Evolutionary conservation across 164 flowering plant species (phyloP).

Genomic region (Aristolochia contorta): DNA sequence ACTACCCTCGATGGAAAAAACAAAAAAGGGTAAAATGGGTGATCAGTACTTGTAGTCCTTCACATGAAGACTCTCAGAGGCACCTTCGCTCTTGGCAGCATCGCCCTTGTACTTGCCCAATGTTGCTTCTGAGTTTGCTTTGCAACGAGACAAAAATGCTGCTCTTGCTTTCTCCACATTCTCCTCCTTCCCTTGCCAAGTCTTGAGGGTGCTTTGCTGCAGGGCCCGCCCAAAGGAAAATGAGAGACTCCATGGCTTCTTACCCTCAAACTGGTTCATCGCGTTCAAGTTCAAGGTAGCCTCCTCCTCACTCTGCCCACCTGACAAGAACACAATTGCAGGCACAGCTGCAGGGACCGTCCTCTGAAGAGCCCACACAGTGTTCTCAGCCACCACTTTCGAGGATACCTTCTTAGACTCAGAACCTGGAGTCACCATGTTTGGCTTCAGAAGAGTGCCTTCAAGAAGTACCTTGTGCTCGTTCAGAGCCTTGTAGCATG

Average conservation of each 20-base stretch:
- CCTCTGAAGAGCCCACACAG: constrained; percentile 30
- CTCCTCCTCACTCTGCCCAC: constrained; percentile 44
- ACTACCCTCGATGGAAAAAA: too few species aligned
- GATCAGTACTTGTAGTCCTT: constrained; percentile 37
- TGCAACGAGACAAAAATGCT: constrained; percentile 31
- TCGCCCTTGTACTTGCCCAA: constrained; percentile 38
- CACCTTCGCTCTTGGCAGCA: constrained; percentile 27
- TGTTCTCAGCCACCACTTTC: constrained; percentile 34
- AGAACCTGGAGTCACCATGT: constrained; percentile 46
- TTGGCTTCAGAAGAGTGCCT: constrained; percentile 39
- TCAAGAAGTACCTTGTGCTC: constrained; percentile 40
- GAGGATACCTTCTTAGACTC: constrained; percentile 34
- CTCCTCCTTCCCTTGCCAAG: constrained; percentile 39
- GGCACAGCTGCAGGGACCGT: constrained; percentile 39
- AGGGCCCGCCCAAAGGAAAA: constrained; percentile 42
- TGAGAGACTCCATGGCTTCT: constrained; percentile 37
- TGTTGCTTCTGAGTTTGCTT: constrained; percentile 46
- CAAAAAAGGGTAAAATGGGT: neutral
- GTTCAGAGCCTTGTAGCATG: constrained; percentile 40
- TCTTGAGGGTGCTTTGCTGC: constrained; percentile 42
- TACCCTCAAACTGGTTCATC: constrained; percentile 35
- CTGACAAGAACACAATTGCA: constrained; percentile 34
- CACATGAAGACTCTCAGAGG: constrained; percentile 39
- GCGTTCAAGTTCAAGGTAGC: constrained; percentile 40
- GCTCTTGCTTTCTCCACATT: constrained; percentile 30